Evolutionary conservation across 768 basidiomycete genomes (phyloP).

Genomic region (Mycena vulgaris): DNA sequence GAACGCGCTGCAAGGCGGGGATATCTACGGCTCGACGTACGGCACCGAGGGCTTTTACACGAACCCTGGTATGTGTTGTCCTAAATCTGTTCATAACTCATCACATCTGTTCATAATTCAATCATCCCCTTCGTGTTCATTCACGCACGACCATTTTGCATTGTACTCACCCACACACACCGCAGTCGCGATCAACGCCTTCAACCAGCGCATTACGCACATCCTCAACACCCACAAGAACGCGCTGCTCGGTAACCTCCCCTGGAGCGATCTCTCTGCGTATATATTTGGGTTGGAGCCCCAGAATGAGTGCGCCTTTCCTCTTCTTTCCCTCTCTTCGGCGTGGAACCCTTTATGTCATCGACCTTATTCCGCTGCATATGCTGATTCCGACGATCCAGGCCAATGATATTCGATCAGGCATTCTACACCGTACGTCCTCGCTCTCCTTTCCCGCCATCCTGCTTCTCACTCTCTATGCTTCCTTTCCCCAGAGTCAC

Average conservation of each 20-base stretch:
- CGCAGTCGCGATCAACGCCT: conserved; percentile 45
- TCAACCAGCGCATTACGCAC: conserved; percentile 56
- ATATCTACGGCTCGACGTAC: conserved; percentile 52
- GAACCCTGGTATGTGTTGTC: conserved; percentile 38
- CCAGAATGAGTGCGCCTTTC: conserved; percentile 49
- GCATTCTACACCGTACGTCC: conserved; percentile 38
- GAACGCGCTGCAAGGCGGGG: conserved; percentile 51
- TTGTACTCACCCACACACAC: neutral
- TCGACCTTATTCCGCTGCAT: neutral
- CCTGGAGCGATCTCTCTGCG: conserved; percentile 55
- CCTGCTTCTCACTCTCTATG: neutral
- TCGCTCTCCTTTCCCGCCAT: no score
- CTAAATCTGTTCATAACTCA: no score
- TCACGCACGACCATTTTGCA: no score
- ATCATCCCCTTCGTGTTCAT: neutral
- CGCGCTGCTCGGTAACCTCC: conserved; percentile 48
- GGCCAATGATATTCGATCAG: conserved; percentile 48
- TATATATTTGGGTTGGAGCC: conserved; percentile 58
- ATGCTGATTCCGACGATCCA: neutral
- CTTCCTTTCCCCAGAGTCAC: conserved; percentile 18
- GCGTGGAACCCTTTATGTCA: conserved; percentile 41
- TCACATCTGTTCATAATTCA: no score
- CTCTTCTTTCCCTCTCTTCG: conserved; percentile 34
- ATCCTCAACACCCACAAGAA: conserved; percentile 56
- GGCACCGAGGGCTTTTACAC: conserved; percentile 54